A percentile compares a stretch with the other conserved stretches of the same genome.
phyloP scores from a whole-genome alignment of 768 basidiomycete species.

The Gelatoporia subvermispora region DNA sequence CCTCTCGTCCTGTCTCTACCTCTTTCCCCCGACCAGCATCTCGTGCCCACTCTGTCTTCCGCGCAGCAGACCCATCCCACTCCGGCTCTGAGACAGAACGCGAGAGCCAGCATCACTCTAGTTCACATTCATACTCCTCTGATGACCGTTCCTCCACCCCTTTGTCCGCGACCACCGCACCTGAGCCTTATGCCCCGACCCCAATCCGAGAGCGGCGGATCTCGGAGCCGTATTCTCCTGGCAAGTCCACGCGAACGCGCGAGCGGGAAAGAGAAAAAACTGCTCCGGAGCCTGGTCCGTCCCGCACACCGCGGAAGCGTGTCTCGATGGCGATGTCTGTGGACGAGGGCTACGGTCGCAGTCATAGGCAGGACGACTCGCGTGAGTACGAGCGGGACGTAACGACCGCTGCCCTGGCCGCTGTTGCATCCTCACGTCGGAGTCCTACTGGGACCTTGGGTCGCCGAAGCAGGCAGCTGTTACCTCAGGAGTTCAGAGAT shows the following conservation, averaged over 20 bases:
- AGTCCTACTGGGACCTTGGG: conserved; percentile 38
- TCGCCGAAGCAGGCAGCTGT: conserved; percentile 40
- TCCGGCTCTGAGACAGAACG: conserved; percentile 85
- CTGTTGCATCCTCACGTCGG: conserved; percentile 52
- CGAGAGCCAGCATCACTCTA: conserved; percentile 39
- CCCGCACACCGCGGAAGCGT: conserved; percentile 39
- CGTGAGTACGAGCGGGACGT: conserved; percentile 34
- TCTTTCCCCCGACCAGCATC: conserved; percentile 1
- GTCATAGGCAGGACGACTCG: conserved; percentile 7
- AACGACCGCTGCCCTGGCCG: conserved; percentile 53
- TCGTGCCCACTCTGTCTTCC: conserved; percentile 6
- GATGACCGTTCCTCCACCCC: conserved; percentile 5
- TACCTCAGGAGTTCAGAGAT: conserved; percentile 47
- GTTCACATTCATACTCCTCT: conserved; percentile 37
- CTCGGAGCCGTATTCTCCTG: conserved; percentile 46
- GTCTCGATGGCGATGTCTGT: conserved; percentile 31
- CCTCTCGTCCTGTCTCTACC: conserved; percentile 20
- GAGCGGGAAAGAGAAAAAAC: conserved; percentile 16
- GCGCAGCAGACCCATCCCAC: conserved; percentile 22
- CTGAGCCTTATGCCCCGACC: conserved; percentile 19
- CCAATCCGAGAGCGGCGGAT: conserved; percentile 37
- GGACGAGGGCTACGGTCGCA: conserved; percentile 12
- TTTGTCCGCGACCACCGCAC: conserved; percentile 12
- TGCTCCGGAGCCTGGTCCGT: conserved; percentile 33
- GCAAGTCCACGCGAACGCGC: conserved; percentile 20